Base-by-base conservation (phyloP, 768 basidiomycete genomes). In the Phaeotremella skinneri region DNA sequence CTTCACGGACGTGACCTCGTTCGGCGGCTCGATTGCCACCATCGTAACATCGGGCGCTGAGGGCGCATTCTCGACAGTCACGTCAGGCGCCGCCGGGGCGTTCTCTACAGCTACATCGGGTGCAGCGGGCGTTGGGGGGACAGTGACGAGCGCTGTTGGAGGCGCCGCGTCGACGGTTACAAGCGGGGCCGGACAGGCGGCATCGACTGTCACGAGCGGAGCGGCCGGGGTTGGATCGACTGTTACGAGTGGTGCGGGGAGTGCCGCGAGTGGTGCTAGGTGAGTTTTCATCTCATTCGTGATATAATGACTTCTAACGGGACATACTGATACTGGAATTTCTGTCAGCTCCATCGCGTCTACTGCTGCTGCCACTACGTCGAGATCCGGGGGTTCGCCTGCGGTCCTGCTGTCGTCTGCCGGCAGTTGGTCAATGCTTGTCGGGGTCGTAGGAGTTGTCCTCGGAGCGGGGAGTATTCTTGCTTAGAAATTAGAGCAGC, bases 401-500 rank as follows among this genome's bases (percentile, higher is more conserved):
- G 31, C 25, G 42, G 32, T 50, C 39, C 5, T 57, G 11, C 48
- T 54, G 2, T 32, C 61, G 7, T 48, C 41, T 27, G 26, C 52
- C 27, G 50, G 39, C 14, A 37, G 57, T 34, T 61, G 59, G 59
- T 42, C 56, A 17, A 52, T 60, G 21, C 42, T 61, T 39, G 60
- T 61, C 31, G 63, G 63, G 25, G 59, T 39, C 14, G 49, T 52
- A 3, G 61, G 60, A 31, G 47, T 61, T 21, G 60, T 57, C 42
- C 21, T 65, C 26, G 63, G 63, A 9, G 56, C 52, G 7, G 59
- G 49, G 39, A 30, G 51, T 34, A 53, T 64, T 21, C 43, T 64
- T 26, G 63, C 59, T 55, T 63, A 59, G 31, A 34, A 45, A 32
- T 84, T 41, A 74, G 78, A 61, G 86, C 85, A 11, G n/a, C 26